Evolutionary conservation across 106 monocot species (phyloP), one percentile per base, ranked within the genome.

Genomic region (Dioscorea zingiberensis): DNA sequence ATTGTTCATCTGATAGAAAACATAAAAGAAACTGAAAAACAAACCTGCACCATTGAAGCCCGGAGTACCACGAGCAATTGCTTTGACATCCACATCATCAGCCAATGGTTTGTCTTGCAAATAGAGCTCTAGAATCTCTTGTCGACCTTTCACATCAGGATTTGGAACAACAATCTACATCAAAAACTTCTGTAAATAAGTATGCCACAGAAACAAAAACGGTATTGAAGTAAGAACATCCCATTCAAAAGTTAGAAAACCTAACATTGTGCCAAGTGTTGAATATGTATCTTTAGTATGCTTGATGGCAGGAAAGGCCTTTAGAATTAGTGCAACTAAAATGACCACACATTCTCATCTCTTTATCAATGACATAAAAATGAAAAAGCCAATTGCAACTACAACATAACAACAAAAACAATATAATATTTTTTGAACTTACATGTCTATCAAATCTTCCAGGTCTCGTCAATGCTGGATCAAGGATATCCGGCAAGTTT

Each of bases 371-470:
- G 38, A 6, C 38, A 1, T 2, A 38, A 10, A 38, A 38, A 38
- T 10, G 6, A 6, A 6, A 38, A 38, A 38, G 38, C 38, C 1
- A 10, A 38, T 38, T 38, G 38, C 48, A 65, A 22, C 47, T 25
- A 49, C 24, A 64, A 64, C 25, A 21, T 16, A 71, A 55, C 4
- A 48, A 67, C 15, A 69, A 29, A 66, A 25, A 59, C 30, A 27
- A 44, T 46, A 8, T 22, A 16, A 76, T 56, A 48, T 38, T 6
- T 38, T 30, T 38, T 25, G 19, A 44, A 85, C 92, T 86, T 86
- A 98, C 92, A 84, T 98, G 97, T 71, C 86, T 81, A 65, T 98
- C 97, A 61, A 98, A 98, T 98, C 97, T 88, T 74, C 97, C 97
- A 80, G 97, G 97, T 68, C 97, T 92, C 55, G 86, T 92, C 69